A percentile compares a stretch with the other conserved stretches of the same genome.
Evolutionary conservation across 805 yeast genomes (phyloP).

Genomic region (Yarrowia keelungensis): DNA sequence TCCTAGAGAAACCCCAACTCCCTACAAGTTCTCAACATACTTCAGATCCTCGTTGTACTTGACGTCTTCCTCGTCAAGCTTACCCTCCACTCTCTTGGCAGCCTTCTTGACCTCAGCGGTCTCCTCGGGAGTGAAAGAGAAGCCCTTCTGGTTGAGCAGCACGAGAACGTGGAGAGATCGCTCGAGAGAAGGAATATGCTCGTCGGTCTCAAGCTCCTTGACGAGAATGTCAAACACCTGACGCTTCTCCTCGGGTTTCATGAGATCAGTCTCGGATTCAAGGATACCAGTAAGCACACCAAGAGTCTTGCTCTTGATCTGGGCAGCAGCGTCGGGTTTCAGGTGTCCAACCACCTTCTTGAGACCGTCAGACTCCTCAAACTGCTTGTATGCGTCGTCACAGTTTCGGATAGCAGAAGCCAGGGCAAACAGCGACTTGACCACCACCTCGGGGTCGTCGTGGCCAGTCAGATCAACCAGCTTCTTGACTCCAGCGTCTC

Average conservation of each 20-base stretch:
- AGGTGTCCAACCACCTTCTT: slow-evolving; percentile 52
- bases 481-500: slow-evolving; percentile 45
- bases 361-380: slow-evolving; percentile 71
- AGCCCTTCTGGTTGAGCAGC: slow-evolving; percentile 40
- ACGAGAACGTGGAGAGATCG: slow-evolving; percentile 46
- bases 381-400: slow-evolving; percentile 59
- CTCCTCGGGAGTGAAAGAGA: slow-evolving; percentile 39
- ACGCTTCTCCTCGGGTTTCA: slow-evolving; percentile 40
- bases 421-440: slow-evolving; percentile 80
- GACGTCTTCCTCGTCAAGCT: slow-evolving; percentile 36
- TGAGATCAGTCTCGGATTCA: slow-evolving; percentile 43
- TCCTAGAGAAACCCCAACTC: neutral
- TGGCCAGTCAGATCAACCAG: slow-evolving; percentile 46
- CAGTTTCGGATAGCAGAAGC: slow-evolving; percentile 77
- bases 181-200: slow-evolving; percentile 47
- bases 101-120: slow-evolving; percentile 18
- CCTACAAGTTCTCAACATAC: slow-evolving; percentile 35
- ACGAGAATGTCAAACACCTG: slow-evolving; percentile 40
- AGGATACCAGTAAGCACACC: slow-evolving; percentile 42
- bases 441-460: slow-evolving; percentile 47
- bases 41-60: slow-evolving; percentile 38
- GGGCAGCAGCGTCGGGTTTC: slow-evolving; percentile 23
- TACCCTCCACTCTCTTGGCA: slow-evolving; percentile 3
- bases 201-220: slow-evolving; percentile 40
- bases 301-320: slow-evolving; percentile 41